Evolutionary conservation across 2,329 filamentous ascomycete species (phyloP).

Genomic region (Ophiostoma pallidulum): DNA sequence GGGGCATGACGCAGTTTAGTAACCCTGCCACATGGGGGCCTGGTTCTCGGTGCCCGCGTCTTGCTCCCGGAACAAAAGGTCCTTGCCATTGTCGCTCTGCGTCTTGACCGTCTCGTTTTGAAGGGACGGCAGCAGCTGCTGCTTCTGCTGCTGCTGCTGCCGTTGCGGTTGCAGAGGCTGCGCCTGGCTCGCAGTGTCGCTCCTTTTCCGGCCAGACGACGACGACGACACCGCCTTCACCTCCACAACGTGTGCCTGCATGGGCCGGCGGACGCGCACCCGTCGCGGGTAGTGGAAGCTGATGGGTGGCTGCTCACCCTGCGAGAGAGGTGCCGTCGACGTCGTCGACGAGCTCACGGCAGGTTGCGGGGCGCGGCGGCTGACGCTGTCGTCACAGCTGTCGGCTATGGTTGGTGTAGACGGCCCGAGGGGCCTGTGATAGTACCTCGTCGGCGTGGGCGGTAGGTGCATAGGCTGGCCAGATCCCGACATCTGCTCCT

Average conservation of each 20-base stretch:
- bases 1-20: too few species aligned
- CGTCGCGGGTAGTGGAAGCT: conserved; percentile 26
- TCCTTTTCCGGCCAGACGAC: not conserved
- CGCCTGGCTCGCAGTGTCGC: not conserved
- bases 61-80: not conserved
- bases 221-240: conserved; percentile 1
- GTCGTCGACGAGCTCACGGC: conserved; percentile 1
- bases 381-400: not conserved
- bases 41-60: conserved; percentile 9
- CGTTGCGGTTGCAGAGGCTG: not conserved
- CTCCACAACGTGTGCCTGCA: conserved; percentile 4
- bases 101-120: not conserved
- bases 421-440: conserved; percentile 1
- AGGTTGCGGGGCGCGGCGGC: not conserved
- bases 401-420: not conserved
- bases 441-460: not conserved
- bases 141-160: not conserved
- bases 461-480: not conserved
- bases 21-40: conserved; percentile 7
- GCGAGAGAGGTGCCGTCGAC: too few species aligned
- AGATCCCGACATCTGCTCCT: too few species aligned
- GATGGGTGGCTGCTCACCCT: conserved; percentile 12
- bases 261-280: conserved; percentile 14
- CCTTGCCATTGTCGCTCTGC: not conserved
- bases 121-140: not conserved